These are phyloP conservation scores for Metarhizium humberi DNA, from an alignment of 2,329 filamentous ascomycete species.

Conservation along the genomic window DNA sequence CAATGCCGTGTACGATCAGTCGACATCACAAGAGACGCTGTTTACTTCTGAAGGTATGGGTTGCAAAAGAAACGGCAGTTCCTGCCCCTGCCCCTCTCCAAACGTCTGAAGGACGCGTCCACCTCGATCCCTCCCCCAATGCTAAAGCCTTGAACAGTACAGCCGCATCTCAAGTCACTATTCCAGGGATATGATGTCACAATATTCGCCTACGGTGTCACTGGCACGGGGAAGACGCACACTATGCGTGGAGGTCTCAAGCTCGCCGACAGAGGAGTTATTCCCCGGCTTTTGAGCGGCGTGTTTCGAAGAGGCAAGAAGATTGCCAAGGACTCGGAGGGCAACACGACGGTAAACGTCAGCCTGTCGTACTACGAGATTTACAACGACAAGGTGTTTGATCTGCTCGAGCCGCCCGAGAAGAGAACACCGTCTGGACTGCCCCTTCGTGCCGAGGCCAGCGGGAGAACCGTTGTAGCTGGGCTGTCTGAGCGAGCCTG, in stretches of 20 bases:
- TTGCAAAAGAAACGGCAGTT: background rate
- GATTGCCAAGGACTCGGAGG: constrained; percentile 68
- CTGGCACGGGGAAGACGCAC: constrained; percentile 89
- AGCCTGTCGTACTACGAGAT: constrained; percentile 90
- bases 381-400: constrained; percentile 92
- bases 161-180: constrained; percentile 81
- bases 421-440: constrained; percentile 75
- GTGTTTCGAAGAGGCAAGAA: constrained; percentile 83
- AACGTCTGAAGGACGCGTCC: background rate
- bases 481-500: constrained; percentile 78
- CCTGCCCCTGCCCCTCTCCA: background rate
- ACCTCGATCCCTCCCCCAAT: background rate
- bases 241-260: constrained; percentile 90
- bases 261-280: constrained; percentile 77
- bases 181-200: constrained; percentile 85
- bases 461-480: constrained; percentile 78
- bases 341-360: constrained; percentile 62
- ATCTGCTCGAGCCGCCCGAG: constrained; percentile 79
- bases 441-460: constrained; percentile 75
- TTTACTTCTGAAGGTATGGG: constrained; percentile 78
- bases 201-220: constrained; percentile 88
- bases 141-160: constrained; percentile 46
- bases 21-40: constrained; percentile 73
- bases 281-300: constrained; percentile 73
- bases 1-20: constrained; percentile 80